Base-by-base conservation (phyloP, 2,329 filamentous ascomycete genomes). In the Xylariaceae sp. region DNA sequence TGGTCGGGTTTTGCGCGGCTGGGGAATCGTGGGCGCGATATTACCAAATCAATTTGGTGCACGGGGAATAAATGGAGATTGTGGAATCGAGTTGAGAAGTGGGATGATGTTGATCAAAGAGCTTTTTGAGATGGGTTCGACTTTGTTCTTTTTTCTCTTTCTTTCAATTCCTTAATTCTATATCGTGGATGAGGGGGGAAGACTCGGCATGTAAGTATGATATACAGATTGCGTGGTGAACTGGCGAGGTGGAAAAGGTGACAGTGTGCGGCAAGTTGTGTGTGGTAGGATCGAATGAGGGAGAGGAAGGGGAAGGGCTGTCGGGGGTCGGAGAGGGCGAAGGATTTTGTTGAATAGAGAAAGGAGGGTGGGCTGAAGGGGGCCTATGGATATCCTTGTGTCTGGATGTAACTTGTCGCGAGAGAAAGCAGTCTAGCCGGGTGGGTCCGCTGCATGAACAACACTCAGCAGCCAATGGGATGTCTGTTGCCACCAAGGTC, bases 321-420 rank as follows among this genome's bases (percentile, higher is more conserved):
- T 60, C 50, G 55, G 57, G 54, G 57, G 47, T 53, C 53, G 57
- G 59, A 58, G 50, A 55, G 40, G 55, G 54, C 52, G 51, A 58
- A 58, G 59, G 59, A 58, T 61, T 61, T 61, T 61, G 59, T 60
- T 60, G 53, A 60, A 61, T 46, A 59, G 37, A 57, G 49, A 51
- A 59, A 50, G 54, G 54, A 48, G 59, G 59, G 52, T 53, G 47
- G 56, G 34, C 45, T 47, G 19, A 19, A 19, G 19, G 19, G 19
- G 19, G 19, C 19, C 19, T 19, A 19, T 19, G 19, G 19, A 19
- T 27, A 34, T 49, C 47, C 47, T 47, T 49, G 47, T 49, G n/a
- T 44, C 56, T 49, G 45, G 49, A 46, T 45, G 47, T 34, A 42
- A 52, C 37, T 37, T 55, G 47, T 55, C 49, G 54, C 45, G 51